Base-by-base conservation (phyloP, 257 asterid genomes). In the Catharanthus roseus region DNA sequence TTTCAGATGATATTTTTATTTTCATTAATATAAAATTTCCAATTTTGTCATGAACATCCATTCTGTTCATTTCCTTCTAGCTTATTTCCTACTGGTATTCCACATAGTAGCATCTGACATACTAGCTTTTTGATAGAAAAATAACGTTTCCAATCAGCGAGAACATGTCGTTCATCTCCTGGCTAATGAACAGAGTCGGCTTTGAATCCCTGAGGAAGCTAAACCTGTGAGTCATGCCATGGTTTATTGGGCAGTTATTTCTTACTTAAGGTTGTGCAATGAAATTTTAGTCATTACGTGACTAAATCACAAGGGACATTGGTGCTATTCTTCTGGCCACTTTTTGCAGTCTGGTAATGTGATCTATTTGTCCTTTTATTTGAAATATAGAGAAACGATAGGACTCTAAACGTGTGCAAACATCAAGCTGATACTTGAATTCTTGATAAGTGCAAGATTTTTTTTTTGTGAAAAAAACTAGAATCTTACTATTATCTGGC, bases 81-180 rank as follows among this genome's bases (percentile, higher is more conserved):
- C 42, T 76, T 65, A 15, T 31, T 50, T 51, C 9, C 4, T 31
- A 19, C 50, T 42, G 23, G 12, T 65, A 29, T 34, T 15, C 21
- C 44, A 24, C 23, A 41, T 7, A 28, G 50, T 31, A 51, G 67
- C 15, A 38, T 5, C 79, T 42, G 26, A 31, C 23, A 7, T 76
- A 70, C 56, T 69, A 76, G 65, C 29, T 67, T 44, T 79, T 79
- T 80, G 75, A 84, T 91, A 93, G 99, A 87, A 86, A 81, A 97
- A 80, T 75, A 93, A 81, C 68, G 95, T 91, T 77, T 86, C 97
- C 41, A 93, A 91, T 84, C 99, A 93, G 82, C 89, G 99, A 66
- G 99, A 93, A 72, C 93, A 93, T 78, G 85, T 86, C 38, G 89
- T 91, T 80, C 97, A 86, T 82, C 97, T 91, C 76, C 96, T 93